A percentile compares a stretch with the other conserved stretches of the same genome.
Conservation (phyloP, 2,329 filamentous ascomycete genomes). For the Plenodomus lindquistii region DNA sequence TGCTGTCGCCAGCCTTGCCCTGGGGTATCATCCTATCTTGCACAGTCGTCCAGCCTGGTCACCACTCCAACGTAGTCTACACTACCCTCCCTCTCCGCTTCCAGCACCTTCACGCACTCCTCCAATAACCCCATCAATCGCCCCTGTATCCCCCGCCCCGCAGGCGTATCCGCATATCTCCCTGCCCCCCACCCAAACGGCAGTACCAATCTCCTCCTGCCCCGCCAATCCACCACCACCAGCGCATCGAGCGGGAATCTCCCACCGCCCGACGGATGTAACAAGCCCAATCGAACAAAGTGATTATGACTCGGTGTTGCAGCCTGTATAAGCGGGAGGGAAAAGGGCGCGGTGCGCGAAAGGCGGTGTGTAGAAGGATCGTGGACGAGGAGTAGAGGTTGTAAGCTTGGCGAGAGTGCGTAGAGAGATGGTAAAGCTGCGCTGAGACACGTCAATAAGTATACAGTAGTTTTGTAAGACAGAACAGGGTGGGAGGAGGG, state of each 20-base stretch:
- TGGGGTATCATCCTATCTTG: not conserved
- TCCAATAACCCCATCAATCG: slow-evolving; percentile 33
- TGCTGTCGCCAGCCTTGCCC: too few species aligned
- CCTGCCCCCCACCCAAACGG: slow-evolving; percentile 53
- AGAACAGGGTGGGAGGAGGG: not conserved
- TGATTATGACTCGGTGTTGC: slow-evolving; percentile 39
- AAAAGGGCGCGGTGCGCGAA: slow-evolving; percentile 28
- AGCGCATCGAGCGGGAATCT: slow-evolving; percentile 50
- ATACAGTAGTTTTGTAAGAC: too few species aligned
- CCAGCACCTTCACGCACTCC: slow-evolving; percentile 31
- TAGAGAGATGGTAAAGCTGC: slow-evolving; percentile 35
- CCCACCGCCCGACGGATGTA: slow-evolving; percentile 52
- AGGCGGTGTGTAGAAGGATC: slow-evolving; percentile 35
- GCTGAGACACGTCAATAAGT: too few species aligned
- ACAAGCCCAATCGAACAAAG: slow-evolving; percentile 46
- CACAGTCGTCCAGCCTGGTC: not conserved
- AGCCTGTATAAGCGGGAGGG: slow-evolving; percentile 39
- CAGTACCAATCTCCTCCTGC: slow-evolving; percentile 46
- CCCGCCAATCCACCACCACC: slow-evolving; percentile 47
- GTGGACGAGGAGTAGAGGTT: slow-evolving; percentile 41
- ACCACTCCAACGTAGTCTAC: not conserved
- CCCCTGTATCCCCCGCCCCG: slow-evolving; percentile 34
- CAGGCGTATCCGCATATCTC: slow-evolving; percentile 36
- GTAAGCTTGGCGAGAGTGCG: slow-evolving; percentile 34
- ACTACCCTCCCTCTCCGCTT: slow-evolving; percentile 14